These are phyloP conservation scores for Skeletonema potamos DNA, from an alignment of 108 stramenopile genomes.

Conservation along the genomic window DNA sequence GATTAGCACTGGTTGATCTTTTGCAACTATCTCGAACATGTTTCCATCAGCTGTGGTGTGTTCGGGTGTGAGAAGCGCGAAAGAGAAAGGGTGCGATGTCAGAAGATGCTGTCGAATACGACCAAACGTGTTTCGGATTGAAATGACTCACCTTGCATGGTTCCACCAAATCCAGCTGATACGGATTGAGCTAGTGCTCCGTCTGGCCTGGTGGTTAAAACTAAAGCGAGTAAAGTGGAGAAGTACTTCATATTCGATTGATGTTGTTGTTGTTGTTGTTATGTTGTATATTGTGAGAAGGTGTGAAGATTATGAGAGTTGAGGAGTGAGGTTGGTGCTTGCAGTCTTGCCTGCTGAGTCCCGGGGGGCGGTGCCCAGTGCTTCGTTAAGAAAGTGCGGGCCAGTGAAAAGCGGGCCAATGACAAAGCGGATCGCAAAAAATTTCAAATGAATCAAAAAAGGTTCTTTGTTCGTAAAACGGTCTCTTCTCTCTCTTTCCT, in stretches of 20 bases:
- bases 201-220: neutral
- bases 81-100: neutral
- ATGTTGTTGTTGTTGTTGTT: neutral
- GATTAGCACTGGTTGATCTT: neutral
- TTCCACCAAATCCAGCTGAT: neutral
- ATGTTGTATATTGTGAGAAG: neutral
- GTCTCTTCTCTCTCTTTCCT: neutral
- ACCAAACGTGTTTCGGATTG: neutral
- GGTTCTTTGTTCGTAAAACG: no score
- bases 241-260: neutral
- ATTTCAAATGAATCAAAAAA: no score
- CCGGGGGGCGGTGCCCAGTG: no score
- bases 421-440: no score
- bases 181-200: neutral
- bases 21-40: neutral
- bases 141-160: neutral
- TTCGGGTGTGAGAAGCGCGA: neutral
- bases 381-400: no score
- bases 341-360: no score
- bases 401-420: no score
- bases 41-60: neutral
- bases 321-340: no score
- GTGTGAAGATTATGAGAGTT: no score
- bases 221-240: neutral
- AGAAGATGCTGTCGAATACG: neutral